Base-by-base conservation (phyloP, 2,329 filamentous ascomycete species). In the Mariannaea elegans region DNA sequence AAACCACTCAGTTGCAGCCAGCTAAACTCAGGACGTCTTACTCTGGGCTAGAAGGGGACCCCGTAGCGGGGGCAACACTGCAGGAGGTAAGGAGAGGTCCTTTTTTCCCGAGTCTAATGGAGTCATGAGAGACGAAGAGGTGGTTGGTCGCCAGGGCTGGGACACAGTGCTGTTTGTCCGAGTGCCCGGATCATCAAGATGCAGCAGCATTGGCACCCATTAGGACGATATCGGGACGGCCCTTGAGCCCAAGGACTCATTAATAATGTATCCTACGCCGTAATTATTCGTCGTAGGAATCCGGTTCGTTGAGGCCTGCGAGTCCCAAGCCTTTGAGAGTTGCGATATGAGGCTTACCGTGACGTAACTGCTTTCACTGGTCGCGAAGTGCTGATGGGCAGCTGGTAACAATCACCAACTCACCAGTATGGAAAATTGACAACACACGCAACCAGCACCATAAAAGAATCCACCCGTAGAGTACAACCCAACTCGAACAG, bases 1-100 rank as follows among this genome's bases (percentile, higher is more conserved):
- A 70, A 67, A 67, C 69, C 70, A 66, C 66, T 70, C 68, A 71
- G 65, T 66, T 64, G 63, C 68, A 70, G 68, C 59, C 67, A 66
- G 65, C 57, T 61, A 69, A 19, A 67, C 56, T 63, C 59, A 56
- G 62, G 51, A 63, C 57, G 56, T 59, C 41, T 48, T 38, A 21
- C 44, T 39, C 44, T 19, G 19, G 48, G 42, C 19, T 52, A 47
- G 55, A 21, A 24, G 52, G 14, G 32, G 32, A 27, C 24, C 34
- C 56, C 34, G 29, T 52, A 48, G 56, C 49, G 49, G 56, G 48
- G 56, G 14, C 36, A 18, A 9, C 23, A 27, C 34, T 48, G 56
- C 56, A 54, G 56, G 49, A 38, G 32, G 38, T 49, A 31, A 16
- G 46, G 19, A 49, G 31, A 34, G 3, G 18, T 31, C 38, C 36